Evolutionary conservation across 352 stramenopile genomes (phyloP).

Genomic region (Phytophthora pisi): DNA sequence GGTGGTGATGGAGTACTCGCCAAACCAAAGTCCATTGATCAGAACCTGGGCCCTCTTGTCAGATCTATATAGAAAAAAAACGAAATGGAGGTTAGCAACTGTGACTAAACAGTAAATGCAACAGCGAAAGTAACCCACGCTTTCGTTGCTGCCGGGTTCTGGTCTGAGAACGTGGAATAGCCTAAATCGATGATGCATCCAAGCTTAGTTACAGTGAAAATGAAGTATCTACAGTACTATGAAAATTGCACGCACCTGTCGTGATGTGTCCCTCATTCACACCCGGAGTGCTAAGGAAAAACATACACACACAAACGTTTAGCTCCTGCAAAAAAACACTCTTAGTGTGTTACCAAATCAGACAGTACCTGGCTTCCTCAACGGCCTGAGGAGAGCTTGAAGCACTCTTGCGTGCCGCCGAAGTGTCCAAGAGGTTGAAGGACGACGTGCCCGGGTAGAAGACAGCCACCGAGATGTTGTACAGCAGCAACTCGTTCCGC

Average conservation of each 20-base stretch:
- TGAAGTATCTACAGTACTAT: neutral
- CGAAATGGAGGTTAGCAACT: neutral
- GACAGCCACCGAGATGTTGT: conserved; percentile 83
- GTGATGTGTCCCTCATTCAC: conserved; percentile 21
- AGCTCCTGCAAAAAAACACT: neutral
- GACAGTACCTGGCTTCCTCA: conserved; percentile 20
- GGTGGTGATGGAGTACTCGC: conserved; percentile 70
- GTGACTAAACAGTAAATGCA: conserved; percentile 3
- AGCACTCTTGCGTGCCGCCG: conserved; percentile 8
- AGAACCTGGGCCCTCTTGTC: conserved; percentile 55
- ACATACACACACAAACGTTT: conserved; percentile 2
- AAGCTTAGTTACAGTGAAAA: conserved; percentile 3
- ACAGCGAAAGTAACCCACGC: conserved; percentile 17
- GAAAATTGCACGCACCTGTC: conserved; percentile 14
- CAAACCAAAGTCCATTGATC: conserved; percentile 61
- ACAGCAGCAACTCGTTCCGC: conserved; percentile 71
- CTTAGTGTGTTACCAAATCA: neutral
- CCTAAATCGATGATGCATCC: conserved; percentile 19
- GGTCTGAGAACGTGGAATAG: conserved; percentile 46
- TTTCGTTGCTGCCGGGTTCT: conserved; percentile 21
- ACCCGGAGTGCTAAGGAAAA: conserved; percentile 10
- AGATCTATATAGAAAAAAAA: conserved; percentile 5
- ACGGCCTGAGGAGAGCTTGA: conserved; percentile 1
- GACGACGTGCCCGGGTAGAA: conserved; percentile 86
- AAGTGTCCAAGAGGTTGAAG: conserved; percentile 28